Base-by-base conservation (phyloP, 805 yeast genomes). In the Zygosaccharomyces pseudorouxii region DNA sequence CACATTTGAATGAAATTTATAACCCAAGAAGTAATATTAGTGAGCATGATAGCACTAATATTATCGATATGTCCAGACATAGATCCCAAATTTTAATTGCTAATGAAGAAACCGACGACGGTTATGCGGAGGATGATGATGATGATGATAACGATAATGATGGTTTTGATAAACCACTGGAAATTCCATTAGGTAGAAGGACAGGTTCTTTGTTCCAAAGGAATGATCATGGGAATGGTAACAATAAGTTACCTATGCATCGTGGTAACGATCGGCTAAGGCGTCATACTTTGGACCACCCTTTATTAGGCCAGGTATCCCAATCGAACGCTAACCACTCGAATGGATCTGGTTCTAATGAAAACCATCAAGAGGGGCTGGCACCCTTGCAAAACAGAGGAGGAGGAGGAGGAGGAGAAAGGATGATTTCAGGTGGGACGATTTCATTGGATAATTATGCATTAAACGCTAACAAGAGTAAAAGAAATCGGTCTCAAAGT, bases 121-220 rank as follows among this genome's bases (percentile, higher is more conserved):
- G 65, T 18, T 62, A 62, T 44, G 60, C 58, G 0, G 67, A 62
- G 46, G 67, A 63, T 45, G 65, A 62, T 45, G 67, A 61, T 41
- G 69, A 64, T 18, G 63, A 54, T 23, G 58, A 52, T 12, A 56
- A 57, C 14, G 36, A 10, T 43, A 58, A 55, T 31, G 56, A 51
- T 5, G 55, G 53, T 35, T 45, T 49, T 11, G 52, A 50, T 20
- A 45, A 49, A 36, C 67, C 64, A 3, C 46, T 64, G 38, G 69
- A 64, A 29, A 59, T 64, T 5, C 61, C 64, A 4, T 57, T 62
- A 28, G 12, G 50, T 20, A 44, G 51, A 29, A 57, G 58, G 41
- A 47, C 50, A 9, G 53, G 49, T 28, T 57, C 63, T 16, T 35
- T 58, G 31, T 59, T 59, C 27, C 58, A 57, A 31, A 55, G 55